A percentile compares a stretch with the other conserved stretches of the same genome.
Evolutionary conservation across 148 eudicot species (phyloP).

Genomic region (Amaranthus palmeri): DNA sequence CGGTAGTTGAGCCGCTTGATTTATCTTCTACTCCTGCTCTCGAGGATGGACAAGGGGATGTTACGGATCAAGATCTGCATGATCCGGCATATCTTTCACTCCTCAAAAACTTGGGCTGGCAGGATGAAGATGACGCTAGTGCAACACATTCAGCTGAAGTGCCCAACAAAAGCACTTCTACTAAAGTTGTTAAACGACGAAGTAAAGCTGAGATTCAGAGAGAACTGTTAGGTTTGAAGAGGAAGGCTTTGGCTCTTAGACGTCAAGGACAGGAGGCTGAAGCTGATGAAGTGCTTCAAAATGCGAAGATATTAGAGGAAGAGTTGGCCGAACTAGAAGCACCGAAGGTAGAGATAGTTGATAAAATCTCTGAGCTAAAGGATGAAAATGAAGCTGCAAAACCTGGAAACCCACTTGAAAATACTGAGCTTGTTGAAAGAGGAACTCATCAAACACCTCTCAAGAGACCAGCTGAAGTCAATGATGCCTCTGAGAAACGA

Average conservation of each 20-base stretch:
- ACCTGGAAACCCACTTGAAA: conserved; percentile 18
- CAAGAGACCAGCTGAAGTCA: conserved; percentile 35
- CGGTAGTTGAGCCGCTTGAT: conserved; percentile 21
- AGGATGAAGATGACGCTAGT: conserved; percentile 48
- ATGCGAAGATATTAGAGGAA: conserved; percentile 59
- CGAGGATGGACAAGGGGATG: conserved; percentile 51
- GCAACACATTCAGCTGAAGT: conserved; percentile 24
- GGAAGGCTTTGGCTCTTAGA: conserved; percentile 78
- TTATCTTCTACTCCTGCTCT: conserved; percentile 27
- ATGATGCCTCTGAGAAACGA: conserved; percentile 30
- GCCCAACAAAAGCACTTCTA: conserved; percentile 21
- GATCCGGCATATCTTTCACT: conserved; percentile 79
- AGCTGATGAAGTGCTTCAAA: conserved; percentile 71
- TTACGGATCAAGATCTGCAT: conserved; percentile 80
- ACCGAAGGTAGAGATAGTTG: conserved; percentile 32
- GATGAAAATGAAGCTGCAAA: conserved; percentile 3
- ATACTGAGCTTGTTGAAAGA: conserved; percentile 11
- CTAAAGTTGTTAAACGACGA: conserved; percentile 26
- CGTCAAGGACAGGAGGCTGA: conserved; percentile 76
- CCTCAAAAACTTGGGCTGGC: conserved; percentile 81
- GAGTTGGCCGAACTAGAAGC: conserved; percentile 69
- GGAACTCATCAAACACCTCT: conserved; percentile 25
- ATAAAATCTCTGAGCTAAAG: conserved; percentile 20
- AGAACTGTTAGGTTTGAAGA: conserved; percentile 72
- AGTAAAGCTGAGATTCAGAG: conserved; percentile 77